These are phyloP conservation scores for Xanthoceras sorbifolium DNA, from an alignment of 345 rosid genomes.

Conservation along the genomic window DNA sequence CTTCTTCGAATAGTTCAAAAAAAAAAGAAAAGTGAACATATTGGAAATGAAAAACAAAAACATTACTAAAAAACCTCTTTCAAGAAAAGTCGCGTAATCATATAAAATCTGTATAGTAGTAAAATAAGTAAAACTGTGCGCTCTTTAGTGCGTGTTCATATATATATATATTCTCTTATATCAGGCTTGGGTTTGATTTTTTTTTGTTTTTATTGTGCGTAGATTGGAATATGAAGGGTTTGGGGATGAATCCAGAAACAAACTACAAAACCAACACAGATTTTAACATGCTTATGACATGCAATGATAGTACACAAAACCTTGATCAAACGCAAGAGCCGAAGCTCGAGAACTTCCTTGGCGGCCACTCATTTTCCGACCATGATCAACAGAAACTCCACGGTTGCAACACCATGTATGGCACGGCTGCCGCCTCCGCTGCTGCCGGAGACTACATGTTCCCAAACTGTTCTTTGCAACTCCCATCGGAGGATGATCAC, in stretches of 20 bases:
- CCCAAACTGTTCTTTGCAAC: conserved; percentile 35
- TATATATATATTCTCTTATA: conserved; percentile 3
- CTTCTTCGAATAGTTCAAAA: too few relatives aligned
- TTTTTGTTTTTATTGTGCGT: conserved; percentile 8
- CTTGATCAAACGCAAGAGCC: conserved; percentile 45
- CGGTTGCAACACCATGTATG: conserved; percentile 35
- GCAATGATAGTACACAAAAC: conserved; percentile 35
- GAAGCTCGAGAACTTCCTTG: conserved; percentile 82
- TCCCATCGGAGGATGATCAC: conserved; percentile 24
- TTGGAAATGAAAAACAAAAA: too few relatives aligned
- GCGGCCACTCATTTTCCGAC: conserved; percentile 48
- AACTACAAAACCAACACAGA: conserved; percentile 31
- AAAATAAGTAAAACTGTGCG: background rate
- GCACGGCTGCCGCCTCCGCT: conserved; percentile 5
- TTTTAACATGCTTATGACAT: conserved; percentile 38
- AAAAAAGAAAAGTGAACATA: too few relatives aligned
- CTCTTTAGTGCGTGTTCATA: background rate
- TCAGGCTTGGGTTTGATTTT: background rate
- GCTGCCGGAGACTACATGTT: conserved; percentile 36
- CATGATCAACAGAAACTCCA: conserved; percentile 40
- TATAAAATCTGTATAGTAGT: too few relatives aligned
- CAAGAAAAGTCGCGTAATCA: background rate
- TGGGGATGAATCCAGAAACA: conserved; percentile 34
- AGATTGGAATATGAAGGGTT: conserved; percentile 72
- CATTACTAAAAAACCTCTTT: too few relatives aligned